Percentiles rank a stretch among this genome's conserved stretches.
These are phyloP conservation scores for Usnea hakonensis DNA, from an alignment of 495 filamentous ascomycete species.

Conservation along the genomic window DNA sequence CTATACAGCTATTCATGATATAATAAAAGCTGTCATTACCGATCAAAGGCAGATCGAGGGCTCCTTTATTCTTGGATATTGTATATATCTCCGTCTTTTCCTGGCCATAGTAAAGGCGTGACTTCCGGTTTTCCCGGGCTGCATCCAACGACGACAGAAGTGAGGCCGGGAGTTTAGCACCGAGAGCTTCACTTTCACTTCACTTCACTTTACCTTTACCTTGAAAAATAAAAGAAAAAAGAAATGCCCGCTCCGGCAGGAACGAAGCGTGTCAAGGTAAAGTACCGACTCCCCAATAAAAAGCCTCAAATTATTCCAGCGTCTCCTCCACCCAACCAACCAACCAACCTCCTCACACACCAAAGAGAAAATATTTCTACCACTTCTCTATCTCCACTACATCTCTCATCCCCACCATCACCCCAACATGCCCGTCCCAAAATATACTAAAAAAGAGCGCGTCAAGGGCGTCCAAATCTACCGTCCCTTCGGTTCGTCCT, in stretches of 20 bases:
- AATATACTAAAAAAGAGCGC: conserved; percentile 26
- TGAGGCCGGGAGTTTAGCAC: neutral
- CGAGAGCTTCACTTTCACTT: neutral
- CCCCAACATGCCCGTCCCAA: conserved; percentile 8
- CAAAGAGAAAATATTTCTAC: neutral
- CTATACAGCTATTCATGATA: neutral
- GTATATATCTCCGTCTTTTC: no score
- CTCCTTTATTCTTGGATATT: no score
- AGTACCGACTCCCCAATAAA: neutral
- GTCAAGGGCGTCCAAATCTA: conserved; percentile 65
- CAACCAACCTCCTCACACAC: neutral
- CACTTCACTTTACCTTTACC: conserved; percentile 5
- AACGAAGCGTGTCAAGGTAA: conserved; percentile 51
- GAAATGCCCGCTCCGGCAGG: conserved; percentile 48
- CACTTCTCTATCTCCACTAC: neutral
- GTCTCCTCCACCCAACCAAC: neutral
- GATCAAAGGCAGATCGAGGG: no score
- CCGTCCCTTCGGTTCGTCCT: conserved; percentile 56
- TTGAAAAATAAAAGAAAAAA: no score
- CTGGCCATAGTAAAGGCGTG: no score
- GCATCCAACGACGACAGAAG: no score
- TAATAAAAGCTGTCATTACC: neutral
- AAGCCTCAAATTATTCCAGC: conserved; percentile 27
- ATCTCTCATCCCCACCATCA: neutral
- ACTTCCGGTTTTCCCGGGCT: no score